Conservation (phyloP, 2,329 filamentous ascomycete genomes). For the Alternaria brassicicola region DNA sequence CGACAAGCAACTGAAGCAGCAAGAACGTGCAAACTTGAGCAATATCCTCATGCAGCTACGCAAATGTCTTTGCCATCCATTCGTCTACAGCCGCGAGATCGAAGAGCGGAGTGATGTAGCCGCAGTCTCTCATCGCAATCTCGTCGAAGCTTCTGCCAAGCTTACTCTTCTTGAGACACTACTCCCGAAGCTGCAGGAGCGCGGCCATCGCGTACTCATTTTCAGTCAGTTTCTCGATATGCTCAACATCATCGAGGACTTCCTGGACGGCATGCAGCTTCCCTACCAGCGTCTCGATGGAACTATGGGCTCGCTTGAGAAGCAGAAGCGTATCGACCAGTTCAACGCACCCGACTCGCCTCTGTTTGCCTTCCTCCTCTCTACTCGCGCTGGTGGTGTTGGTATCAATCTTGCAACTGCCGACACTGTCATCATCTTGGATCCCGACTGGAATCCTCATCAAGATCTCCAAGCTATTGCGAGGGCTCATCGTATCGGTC, state of each 20-base stretch:
- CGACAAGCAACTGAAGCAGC: conserved; percentile 62
- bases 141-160: conserved; percentile 91
- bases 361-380: conserved; percentile 89
- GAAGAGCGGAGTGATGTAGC: conserved; percentile 76
- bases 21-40: conserved; percentile 80
- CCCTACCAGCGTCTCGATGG: conserved; percentile 84
- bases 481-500: conserved; percentile 92
- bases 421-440: conserved; percentile 96
- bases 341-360: conserved; percentile 86
- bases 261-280: conserved; percentile 76
- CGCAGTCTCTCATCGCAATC: conserved; percentile 72
- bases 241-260: conserved; percentile 89
- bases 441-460: conserved; percentile 97
- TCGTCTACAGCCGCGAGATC: conserved; percentile 88
- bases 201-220: conserved; percentile 88
- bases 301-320: conserved; percentile 77
- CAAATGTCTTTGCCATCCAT: conserved; percentile 94
- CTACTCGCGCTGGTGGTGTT: conserved; percentile 92
- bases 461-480: conserved; percentile 97
- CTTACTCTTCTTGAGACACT: conserved; percentile 82
- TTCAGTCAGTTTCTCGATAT: conserved; percentile 95
- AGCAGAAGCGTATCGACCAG: conserved; percentile 91
- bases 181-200: conserved; percentile 82
- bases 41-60: conserved; percentile 96
- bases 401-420: conserved; percentile 97